Evolutionary conservation across 768 basidiomycete species (phyloP).

Genomic region (Boletus coccyginus): DNA sequence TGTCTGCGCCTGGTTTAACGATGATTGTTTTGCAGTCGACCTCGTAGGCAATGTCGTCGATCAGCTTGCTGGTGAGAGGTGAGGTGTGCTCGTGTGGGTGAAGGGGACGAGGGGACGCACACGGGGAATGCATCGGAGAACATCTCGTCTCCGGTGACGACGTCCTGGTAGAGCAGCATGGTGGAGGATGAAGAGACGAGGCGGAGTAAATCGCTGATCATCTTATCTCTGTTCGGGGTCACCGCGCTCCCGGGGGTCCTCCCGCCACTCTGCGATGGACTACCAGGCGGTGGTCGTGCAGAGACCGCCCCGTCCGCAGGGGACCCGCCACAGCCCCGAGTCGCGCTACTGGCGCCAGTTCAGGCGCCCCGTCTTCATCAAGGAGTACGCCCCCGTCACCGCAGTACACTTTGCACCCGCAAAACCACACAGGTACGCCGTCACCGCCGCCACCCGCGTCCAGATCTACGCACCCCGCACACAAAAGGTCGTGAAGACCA

Average conservation of each 20-base stretch:
- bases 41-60: conserved; percentile 82
- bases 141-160: conserved; percentile 84
- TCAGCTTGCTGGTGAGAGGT: conserved; percentile 53
- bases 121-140: conserved; percentile 89
- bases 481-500: conserved; percentile 94
- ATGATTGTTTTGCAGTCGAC: conserved; percentile 75
- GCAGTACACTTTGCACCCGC: conserved; percentile 87
- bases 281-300: conserved; percentile 74
- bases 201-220: conserved; percentile 2
- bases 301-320: conserved; percentile 52
- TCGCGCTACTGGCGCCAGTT: conserved; percentile 86
- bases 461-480: conserved; percentile 96
- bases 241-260: conserved; percentile 7
- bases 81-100: conserved; percentile 4
- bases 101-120: conserved; percentile 43
- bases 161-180: conserved; percentile 77
- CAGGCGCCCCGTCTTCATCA: conserved; percentile 90
- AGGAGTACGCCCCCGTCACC: conserved; percentile 95
- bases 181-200: neutral
- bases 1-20: conserved; percentile 70
- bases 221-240: conserved; percentile 21
- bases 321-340: conserved; percentile 66
- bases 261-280: conserved; percentile 49
- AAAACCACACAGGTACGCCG: conserved; percentile 91
- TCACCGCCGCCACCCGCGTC: conserved; percentile 89